A percentile compares a stretch with the other conserved stretches of the same genome.
Conservation (phyloP, 257 asterid species). For the Solanum pimpinellifolium region DNA sequence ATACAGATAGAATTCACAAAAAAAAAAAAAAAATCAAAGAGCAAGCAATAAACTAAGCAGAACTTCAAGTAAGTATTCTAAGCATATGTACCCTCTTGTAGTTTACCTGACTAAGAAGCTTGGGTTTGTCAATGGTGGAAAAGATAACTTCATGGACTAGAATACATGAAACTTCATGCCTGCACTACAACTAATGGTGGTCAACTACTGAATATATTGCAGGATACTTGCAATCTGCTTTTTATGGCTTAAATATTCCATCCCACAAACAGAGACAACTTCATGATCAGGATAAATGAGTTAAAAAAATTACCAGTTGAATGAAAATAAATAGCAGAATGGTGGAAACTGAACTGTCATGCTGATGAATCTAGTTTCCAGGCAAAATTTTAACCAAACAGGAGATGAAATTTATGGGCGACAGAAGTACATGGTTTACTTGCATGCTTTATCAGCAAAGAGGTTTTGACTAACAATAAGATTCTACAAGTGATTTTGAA, state of each 20-base stretch:
- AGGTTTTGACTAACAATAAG: not conserved
- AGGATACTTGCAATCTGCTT: not conserved
- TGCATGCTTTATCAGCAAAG: not conserved
- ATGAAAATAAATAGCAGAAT: not conserved
- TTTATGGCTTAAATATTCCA: not conserved
- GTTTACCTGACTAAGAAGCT: constrained; percentile 88
- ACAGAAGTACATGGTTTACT: not conserved
- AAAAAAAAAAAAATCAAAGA: not conserved
- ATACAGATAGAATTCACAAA: not conserved
- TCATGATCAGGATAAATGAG: not conserved
- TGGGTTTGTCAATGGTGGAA: constrained; percentile 87
- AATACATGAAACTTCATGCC: constrained; percentile 42
- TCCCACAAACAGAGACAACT: not conserved
- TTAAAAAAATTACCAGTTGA: not conserved
- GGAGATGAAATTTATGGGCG: not conserved
- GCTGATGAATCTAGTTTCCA: not conserved
- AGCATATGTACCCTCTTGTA: not conserved
- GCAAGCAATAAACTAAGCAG: not conserved
- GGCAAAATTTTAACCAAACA: not conserved
- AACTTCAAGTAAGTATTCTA: not conserved
- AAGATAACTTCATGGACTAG: constrained; percentile 74
- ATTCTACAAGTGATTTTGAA: not conserved
- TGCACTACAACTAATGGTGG: constrained; percentile 21
- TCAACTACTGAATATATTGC: not conserved
- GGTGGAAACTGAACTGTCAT: not conserved